phyloP scores from a whole-genome alignment of 495 filamentous ascomycete species.

The Podospora fimiseda region DNA sequence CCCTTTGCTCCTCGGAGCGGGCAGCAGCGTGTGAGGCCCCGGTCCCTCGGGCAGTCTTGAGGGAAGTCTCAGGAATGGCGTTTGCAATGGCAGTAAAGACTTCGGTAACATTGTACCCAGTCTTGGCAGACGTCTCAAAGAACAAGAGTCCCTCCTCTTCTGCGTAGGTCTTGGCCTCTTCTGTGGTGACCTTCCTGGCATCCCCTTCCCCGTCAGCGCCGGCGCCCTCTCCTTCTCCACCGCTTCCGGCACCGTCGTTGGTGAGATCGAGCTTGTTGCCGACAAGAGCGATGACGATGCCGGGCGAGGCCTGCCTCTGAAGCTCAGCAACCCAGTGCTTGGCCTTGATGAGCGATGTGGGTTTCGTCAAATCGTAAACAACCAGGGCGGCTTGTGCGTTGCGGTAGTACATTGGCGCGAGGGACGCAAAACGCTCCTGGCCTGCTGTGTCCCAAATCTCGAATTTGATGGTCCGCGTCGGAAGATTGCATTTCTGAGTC shows the following conservation, averaged over 20 bases:
- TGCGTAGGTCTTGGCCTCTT: constrained; percentile 87
- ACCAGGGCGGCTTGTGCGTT: constrained; percentile 98
- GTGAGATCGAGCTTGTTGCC: constrained; percentile 95
- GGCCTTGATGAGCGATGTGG: constrained; percentile 89
- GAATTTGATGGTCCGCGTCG: constrained; percentile 95
- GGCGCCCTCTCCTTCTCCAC: constrained; percentile 36
- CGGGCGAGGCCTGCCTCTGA: constrained; percentile 93
- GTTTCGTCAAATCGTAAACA: constrained; percentile 97
- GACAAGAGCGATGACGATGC: constrained; percentile 95
- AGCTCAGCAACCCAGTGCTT: constrained; percentile 99
- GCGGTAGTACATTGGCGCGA: constrained; percentile 99
- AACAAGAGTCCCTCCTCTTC: constrained; percentile 91
- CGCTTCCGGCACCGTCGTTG: constrained; percentile 44
- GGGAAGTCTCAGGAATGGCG: constrained; percentile 88
- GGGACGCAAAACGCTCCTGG: constrained; percentile 93
- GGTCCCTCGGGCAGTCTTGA: constrained; percentile 75
- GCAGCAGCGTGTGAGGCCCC: constrained; percentile 51
- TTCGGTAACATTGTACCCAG: constrained; percentile 83
- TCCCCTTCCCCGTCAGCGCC: constrained; percentile 63
- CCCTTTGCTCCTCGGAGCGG: constrained; percentile 58
- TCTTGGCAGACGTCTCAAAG: constrained; percentile 98
- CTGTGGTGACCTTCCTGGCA: constrained; percentile 77
- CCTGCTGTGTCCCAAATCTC: constrained; percentile 99
- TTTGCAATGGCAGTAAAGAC: constrained; percentile 99
- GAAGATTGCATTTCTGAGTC: constrained; percentile 96